Conservation (phyloP, 2,329 filamentous ascomycete species). For the Neodidymelliopsis sp. region DNA sequence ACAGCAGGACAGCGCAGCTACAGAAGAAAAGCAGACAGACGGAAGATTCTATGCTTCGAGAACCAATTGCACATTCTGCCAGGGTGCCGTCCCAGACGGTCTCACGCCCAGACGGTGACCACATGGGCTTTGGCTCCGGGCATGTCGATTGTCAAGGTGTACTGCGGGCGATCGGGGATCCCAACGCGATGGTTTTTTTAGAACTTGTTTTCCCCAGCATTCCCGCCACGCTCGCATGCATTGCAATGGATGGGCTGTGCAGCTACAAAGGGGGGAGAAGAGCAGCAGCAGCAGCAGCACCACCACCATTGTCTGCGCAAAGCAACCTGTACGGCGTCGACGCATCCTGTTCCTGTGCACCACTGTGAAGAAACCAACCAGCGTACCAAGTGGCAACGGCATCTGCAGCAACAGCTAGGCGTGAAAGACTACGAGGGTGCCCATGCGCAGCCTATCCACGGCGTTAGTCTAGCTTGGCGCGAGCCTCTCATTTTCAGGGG, state of each 20-base stretch:
- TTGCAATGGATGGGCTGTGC: conserved; percentile 10
- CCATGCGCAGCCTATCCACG: conserved; percentile 32
- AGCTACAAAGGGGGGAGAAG: conserved; percentile 5
- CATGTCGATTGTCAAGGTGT: conserved; percentile 15
- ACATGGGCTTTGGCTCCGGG: conserved; percentile 19
- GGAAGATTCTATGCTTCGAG: background rate
- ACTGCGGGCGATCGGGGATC: conserved; percentile 27
- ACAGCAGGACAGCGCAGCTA: conserved; percentile 2
- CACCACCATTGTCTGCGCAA: background rate
- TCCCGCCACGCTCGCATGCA: conserved; percentile 17
- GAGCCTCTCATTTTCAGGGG: conserved; percentile 41
- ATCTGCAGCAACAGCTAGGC: conserved; percentile 22
- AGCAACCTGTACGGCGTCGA: background rate
- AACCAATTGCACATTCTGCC: background rate
- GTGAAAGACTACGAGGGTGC: conserved; percentile 34
- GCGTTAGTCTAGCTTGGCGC: conserved; percentile 37
- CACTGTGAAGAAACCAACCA: background rate
- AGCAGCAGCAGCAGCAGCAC: conserved; percentile 7
- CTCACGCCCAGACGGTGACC: conserved; percentile 9
- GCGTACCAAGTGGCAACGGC: conserved; percentile 26
- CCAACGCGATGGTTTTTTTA: conserved; percentile 24
- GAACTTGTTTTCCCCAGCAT: conserved; percentile 26
- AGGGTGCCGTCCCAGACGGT: conserved; percentile 9
- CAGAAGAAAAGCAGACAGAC: background rate
- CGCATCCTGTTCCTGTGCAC: conserved; percentile 3